A percentile compares a stretch with the other conserved stretches of the same genome.
Evolutionary conservation across 140 eudicot genomes (phyloP).

Genomic region (Eryngium alpinum): DNA sequence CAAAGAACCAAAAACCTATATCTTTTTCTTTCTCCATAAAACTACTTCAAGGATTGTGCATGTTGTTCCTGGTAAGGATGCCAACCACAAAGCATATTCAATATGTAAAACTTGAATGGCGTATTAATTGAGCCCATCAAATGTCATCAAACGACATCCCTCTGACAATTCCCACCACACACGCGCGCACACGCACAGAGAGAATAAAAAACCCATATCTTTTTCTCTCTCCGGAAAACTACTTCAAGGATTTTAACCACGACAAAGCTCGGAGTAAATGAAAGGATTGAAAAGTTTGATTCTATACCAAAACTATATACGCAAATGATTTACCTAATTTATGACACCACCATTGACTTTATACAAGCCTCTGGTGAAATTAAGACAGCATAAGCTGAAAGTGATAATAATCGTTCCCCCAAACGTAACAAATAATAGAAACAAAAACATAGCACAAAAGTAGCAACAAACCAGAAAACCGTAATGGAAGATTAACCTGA

Average conservation of each 20-base stretch:
- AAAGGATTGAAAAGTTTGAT: not conserved
- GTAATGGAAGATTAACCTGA: constrained; percentile 44
- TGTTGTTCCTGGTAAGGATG: not conserved
- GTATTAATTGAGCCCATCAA: not conserved
- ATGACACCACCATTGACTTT: not conserved
- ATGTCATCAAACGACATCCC: not conserved
- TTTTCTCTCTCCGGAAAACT: not conserved
- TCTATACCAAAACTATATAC: not conserved
- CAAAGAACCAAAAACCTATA: too few relatives aligned
- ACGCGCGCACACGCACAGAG: too few relatives aligned
- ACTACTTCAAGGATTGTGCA: too few relatives aligned
- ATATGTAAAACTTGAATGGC: not conserved
- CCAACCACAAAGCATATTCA: not conserved
- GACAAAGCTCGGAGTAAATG: not conserved
- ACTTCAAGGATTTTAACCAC: not conserved
- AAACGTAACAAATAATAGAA: not conserved
- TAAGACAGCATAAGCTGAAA: not conserved
- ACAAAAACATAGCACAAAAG: not conserved
- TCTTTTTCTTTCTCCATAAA: too few relatives aligned
- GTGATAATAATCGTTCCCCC: not conserved
- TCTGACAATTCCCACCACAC: too few relatives aligned
- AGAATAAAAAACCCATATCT: not conserved
- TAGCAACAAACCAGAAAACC: not conserved
- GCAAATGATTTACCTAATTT: not conserved
- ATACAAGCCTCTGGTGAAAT: too few relatives aligned